Base-by-base conservation (phyloP, 805 yeast genomes). In the Candida wancherniae region DNA sequence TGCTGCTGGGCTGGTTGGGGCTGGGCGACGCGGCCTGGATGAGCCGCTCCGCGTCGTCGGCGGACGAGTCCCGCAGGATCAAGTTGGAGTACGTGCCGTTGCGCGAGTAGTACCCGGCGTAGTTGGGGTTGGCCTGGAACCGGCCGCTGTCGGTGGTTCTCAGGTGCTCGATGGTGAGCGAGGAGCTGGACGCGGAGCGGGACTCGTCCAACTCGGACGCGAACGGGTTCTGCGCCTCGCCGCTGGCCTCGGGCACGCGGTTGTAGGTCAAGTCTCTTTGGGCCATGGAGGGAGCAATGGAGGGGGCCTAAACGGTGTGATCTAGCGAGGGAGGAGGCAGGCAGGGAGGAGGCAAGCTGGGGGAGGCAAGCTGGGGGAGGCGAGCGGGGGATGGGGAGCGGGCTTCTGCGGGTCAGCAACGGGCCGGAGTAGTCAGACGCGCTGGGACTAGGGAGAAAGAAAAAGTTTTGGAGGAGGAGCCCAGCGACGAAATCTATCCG, bases 51-150 rank as follows among this genome's bases (percentile, higher is more conserved):
- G 16, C 44, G 30, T 39, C 38, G 9, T 36, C 42, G 22, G 28
- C 27, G 9, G 37, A 28, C 21, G 27, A 23, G 12, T 33, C 28
- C 18, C 29, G 39, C 28, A 46, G 47, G 31, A 66, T 47, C 15
- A 66, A 56, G 42, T 63, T 55, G 12, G 67, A 48, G 3, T 61
- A 50, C 4, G 70, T 64, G 14, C 63, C 65, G 32, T 58, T 61
- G 21, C 61, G 61, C 12, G 63, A 53, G 47, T 61, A 66, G 45
- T 64, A 65, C 1, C 68, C 69, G 9, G 29, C 26, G 26, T 40
- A 41, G 9, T 40, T 36, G 16, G 59, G 55, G 38, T 67, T 68
- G 19, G 58, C 61, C 28, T 62, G 56, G 28, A 18, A 30, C n/a
- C n/a, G n/a, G n/a, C n/a, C n/a, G n/a, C n/a, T n/a, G n/a, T n/a